Conservation (phyloP, 345 rosid genomes). For the Nephelium lappaceum region DNA sequence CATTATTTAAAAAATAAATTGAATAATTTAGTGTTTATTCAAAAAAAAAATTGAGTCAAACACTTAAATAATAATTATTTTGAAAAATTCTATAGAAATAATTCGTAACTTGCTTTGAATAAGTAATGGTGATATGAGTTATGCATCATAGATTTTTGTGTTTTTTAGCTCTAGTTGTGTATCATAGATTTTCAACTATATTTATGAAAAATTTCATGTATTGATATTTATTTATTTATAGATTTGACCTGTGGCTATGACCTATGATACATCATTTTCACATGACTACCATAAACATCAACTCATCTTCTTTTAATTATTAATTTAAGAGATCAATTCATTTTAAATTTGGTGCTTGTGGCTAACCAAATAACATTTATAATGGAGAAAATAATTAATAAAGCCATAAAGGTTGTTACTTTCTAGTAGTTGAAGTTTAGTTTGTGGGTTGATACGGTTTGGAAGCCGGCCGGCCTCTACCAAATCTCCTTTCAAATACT, state of each 20-base stretch:
- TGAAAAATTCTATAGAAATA: too few species aligned
- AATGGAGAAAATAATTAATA: not conserved
- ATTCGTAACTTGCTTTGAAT: not conserved
- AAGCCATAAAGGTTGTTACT: not conserved
- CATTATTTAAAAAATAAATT: too few species aligned
- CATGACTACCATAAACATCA: not conserved
- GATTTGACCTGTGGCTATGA: not conserved
- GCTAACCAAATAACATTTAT: not conserved
- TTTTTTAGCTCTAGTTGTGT: too few species aligned
- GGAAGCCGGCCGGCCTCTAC: conserved; percentile 17
- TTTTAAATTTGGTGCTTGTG: not conserved
- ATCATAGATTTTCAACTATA: not conserved
- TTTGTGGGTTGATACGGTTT: not conserved
- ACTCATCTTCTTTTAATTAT: not conserved
- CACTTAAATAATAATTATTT: too few species aligned
- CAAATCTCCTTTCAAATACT: not conserved
- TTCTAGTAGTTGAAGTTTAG: not conserved
- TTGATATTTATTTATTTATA: not conserved
- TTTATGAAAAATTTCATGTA: not conserved
- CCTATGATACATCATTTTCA: not conserved
- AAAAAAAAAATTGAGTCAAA: too few species aligned
- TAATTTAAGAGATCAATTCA: not conserved
- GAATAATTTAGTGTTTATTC: too few species aligned
- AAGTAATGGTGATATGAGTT: not conserved
- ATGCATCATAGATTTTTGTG: not conserved